Conservation (phyloP, 805 yeast genomes). For the Kregervanrija pseudodelftensis region DNA sequence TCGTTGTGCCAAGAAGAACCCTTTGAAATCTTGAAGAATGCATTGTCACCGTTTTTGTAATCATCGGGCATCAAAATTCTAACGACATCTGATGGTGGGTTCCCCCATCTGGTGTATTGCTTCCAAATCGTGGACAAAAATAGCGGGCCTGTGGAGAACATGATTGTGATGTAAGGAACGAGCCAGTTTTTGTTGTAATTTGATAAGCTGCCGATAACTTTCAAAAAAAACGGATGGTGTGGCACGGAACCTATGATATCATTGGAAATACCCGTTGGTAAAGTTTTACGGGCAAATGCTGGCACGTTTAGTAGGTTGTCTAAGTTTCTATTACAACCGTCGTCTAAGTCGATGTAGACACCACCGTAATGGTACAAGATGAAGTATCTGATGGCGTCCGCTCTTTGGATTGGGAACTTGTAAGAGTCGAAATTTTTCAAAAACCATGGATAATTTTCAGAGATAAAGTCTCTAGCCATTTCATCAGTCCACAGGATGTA, state of each 20-base stretch:
- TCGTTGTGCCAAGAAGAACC: slow-evolving; percentile 93
- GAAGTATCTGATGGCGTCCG: slow-evolving; percentile 87
- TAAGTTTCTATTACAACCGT: slow-evolving; percentile 70
- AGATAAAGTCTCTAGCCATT: slow-evolving; percentile 69
- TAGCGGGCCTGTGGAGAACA: slow-evolving; percentile 90
- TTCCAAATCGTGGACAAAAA: slow-evolving; percentile 84
- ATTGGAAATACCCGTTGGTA: slow-evolving; percentile 87
- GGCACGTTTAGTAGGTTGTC: slow-evolving; percentile 79
- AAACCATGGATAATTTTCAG: slow-evolving; percentile 82
- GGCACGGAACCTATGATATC: slow-evolving; percentile 91
- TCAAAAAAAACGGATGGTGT: slow-evolving; percentile 74
- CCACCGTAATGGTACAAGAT: slow-evolving; percentile 82
- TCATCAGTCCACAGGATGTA: slow-evolving; percentile 89
- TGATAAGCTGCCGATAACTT: slow-evolving; percentile 57
- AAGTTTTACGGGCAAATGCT: slow-evolving; percentile 80
- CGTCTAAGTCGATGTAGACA: slow-evolving; percentile 83
- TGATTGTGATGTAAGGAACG: slow-evolving; percentile 83
- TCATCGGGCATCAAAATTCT: slow-evolving; percentile 66
- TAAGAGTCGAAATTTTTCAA: slow-evolving; percentile 70
- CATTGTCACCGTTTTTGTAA: slow-evolving; percentile 52
- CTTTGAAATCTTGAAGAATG: slow-evolving; percentile 66
- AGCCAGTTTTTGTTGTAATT: slow-evolving; percentile 68
- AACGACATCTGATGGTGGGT: slow-evolving; percentile 58
- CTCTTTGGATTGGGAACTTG: slow-evolving; percentile 77
- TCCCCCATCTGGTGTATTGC: slow-evolving; percentile 75